Conservation (phyloP, 1,284 basidiomycete species). For the Hymenochaete sp. region DNA sequence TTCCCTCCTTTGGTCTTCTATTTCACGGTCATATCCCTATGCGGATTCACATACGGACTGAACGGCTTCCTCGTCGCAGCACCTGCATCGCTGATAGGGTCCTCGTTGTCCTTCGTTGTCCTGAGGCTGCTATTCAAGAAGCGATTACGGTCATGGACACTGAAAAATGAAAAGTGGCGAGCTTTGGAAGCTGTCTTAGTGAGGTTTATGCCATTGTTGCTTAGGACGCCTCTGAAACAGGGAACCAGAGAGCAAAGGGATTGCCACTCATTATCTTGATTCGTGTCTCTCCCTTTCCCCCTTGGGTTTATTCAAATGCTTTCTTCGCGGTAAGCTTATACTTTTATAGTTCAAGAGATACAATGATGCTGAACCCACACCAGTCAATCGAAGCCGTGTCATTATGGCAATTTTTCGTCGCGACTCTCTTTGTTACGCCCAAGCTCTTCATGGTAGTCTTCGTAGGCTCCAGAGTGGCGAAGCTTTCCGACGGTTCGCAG, state of each 20-base stretch:
- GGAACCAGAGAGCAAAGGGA: slow-evolving; percentile 52
- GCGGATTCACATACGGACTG: slow-evolving; percentile 78
- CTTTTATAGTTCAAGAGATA: slow-evolving; percentile 2
- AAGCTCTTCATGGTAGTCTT: slow-evolving; percentile 67
- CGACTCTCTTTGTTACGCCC: slow-evolving; percentile 62
- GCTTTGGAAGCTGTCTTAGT: slow-evolving; percentile 72
- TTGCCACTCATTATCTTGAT: slow-evolving; percentile 72
- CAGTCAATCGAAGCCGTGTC: slow-evolving; percentile 68
- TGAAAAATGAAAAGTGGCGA: slow-evolving; percentile 61
- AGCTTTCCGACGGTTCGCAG: slow-evolving; percentile 67
- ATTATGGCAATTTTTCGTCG: slow-evolving; percentile 66
- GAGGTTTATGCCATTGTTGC: slow-evolving; percentile 23
- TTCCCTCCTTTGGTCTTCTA: slow-evolving; percentile 78
- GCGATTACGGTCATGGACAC: slow-evolving; percentile 48
- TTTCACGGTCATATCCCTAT: slow-evolving; percentile 54
- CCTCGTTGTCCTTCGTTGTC: slow-evolving; percentile 53
- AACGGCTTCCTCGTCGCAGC: slow-evolving; percentile 61
- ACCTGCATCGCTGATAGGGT: slow-evolving; percentile 55
- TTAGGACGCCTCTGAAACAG: background rate
- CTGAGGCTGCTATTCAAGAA: slow-evolving; percentile 53
- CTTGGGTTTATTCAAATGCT: slow-evolving; percentile 74
- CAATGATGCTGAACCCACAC: slow-evolving; percentile 11
- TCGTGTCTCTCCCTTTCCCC: slow-evolving; percentile 74
- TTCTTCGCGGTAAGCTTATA: slow-evolving; percentile 60
- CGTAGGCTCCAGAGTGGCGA: slow-evolving; percentile 67